Evolutionary conservation across 2,329 filamentous ascomycete genomes (phyloP).

Genomic region (Fusarium oligoseptatum): DNA sequence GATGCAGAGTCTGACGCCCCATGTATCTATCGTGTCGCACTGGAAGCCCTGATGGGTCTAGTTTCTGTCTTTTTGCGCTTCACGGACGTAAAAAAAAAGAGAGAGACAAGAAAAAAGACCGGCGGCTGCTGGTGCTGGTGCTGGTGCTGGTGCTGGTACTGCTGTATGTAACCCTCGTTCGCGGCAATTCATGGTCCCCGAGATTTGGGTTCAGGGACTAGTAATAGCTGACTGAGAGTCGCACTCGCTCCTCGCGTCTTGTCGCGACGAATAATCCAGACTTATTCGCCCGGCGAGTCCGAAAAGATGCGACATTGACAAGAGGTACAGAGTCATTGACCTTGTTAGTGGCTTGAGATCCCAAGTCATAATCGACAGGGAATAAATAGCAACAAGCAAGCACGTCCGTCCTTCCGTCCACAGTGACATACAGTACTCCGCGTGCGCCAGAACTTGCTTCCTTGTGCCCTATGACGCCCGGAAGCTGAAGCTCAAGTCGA

Average conservation of each 20-base stretch:
- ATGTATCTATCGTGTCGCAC: neutral
- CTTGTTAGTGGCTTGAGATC: conserved; percentile 9
- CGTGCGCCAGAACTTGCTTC: neutral
- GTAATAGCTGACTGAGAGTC: conserved; percentile 8
- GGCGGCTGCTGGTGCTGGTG: neutral
- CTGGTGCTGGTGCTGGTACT: neutral
- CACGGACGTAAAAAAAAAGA: too few relatives aligned
- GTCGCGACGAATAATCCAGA: conserved; percentile 5
- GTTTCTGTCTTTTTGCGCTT: neutral
- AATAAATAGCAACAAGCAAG: neutral
- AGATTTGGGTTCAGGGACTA: neutral
- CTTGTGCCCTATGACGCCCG: neutral
- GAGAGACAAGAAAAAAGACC: neutral
- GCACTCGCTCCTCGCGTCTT: neutral
- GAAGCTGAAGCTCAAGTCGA: neutral
- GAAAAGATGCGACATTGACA: conserved; percentile 1
- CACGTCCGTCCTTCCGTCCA: neutral
- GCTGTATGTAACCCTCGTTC: neutral
- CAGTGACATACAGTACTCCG: neutral
- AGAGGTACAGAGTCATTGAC: neutral
- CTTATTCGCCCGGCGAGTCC: conserved; percentile 23
- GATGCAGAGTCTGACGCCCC: neutral
- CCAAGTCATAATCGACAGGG: conserved; percentile 8
- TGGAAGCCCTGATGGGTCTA: neutral
- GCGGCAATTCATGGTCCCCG: conserved; percentile 6